Base-by-base conservation (phyloP, 1,284 basidiomycete genomes). In the Anthracocystis panici-leucophaei region DNA sequence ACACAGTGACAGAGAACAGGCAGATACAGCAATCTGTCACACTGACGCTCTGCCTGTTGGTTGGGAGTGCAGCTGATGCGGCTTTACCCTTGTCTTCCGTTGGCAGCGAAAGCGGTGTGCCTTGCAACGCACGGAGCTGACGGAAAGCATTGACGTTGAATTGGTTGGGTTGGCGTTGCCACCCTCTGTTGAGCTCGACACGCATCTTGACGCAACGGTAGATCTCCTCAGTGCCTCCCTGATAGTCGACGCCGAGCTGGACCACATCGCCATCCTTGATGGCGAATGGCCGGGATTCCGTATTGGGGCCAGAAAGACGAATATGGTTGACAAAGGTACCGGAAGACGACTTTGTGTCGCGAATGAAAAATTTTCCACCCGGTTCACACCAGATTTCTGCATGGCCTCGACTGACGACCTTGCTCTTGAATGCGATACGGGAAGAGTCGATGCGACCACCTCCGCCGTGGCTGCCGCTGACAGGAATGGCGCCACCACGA, bases 311-410 rank as follows among this genome's bases (percentile, higher is more conserved):
- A 38, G 91, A 92, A 11, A 99, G 89, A 23, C 96, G 88, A 66
- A 96, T 91, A 84, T 98, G 97, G 86, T 99, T 99, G 67, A 99
- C 88, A 86, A 99, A 99, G 0, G 97, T 99, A 41, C 96, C 96
- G 0, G 91, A 92, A 46, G 91, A 93, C 38, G 90, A 92, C 85
- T 93, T 93, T 11, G 95, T 97, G 85, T 99, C 96, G 65, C 90
- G 90, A 77, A 99, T 93, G 85, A 89, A 94, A 85, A 98, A 97
- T 86, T 87, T 88, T 33, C 88, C 88, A 25, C 86, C 87, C 1
- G 85, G 79, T 67, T 89, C 89, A 62, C 91, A 90, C 94, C 94
- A 97, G 46, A 98, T 90, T 88, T 98, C 96, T 0, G 96, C 96
- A 85, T 98, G 96, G 0, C 92, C 91, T 42, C 96, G 89, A 45